Evolutionary conservation across 139 green algal genomes (phyloP).

Genomic region (Bryopsis sp.): DNA sequence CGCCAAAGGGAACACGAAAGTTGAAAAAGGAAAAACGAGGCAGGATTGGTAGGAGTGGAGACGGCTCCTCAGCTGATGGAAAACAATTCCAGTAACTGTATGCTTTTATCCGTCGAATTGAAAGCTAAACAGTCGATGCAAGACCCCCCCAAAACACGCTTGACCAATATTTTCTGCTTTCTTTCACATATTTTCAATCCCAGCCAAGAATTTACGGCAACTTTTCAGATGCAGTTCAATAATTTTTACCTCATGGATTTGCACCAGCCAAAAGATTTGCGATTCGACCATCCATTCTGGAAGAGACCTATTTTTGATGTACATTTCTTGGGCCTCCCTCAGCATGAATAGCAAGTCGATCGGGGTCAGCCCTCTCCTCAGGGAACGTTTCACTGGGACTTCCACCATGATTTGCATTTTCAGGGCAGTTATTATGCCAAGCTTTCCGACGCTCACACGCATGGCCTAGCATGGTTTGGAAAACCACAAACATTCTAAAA

Average conservation of each 20-base stretch:
- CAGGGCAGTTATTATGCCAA: slow-evolving; percentile 43
- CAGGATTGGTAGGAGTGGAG: too few relatives aligned
- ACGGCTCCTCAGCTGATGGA: too few relatives aligned
- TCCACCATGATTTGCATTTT: slow-evolving; percentile 37
- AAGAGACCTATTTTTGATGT: slow-evolving; percentile 15
- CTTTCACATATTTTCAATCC: too few relatives aligned
- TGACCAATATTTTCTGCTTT: too few relatives aligned
- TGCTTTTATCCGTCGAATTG: too few relatives aligned
- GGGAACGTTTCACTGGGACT: slow-evolving; percentile 28
- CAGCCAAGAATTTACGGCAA: neutral
- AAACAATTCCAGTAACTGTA: too few relatives aligned
- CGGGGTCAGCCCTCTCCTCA: slow-evolving; percentile 22
- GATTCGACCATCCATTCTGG: slow-evolving; percentile 36
- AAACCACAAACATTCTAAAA: too few relatives aligned
- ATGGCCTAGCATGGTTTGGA: slow-evolving; percentile 27
- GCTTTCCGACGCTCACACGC: slow-evolving; percentile 35
- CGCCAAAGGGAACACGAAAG: too few relatives aligned
- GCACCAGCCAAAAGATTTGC: slow-evolving; percentile 1
- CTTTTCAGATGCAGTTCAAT: neutral
- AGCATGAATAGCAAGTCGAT: slow-evolving; percentile 27
- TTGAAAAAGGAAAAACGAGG: too few relatives aligned
- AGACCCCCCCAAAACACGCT: too few relatives aligned
- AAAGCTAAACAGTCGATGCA: too few relatives aligned
- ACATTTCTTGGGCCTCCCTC: slow-evolving; percentile 20
- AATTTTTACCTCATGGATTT: neutral